phyloP scores from a whole-genome alignment of 2,329 filamentous ascomycete genomes.

The Pseudogymnoascus sp. region DNA sequence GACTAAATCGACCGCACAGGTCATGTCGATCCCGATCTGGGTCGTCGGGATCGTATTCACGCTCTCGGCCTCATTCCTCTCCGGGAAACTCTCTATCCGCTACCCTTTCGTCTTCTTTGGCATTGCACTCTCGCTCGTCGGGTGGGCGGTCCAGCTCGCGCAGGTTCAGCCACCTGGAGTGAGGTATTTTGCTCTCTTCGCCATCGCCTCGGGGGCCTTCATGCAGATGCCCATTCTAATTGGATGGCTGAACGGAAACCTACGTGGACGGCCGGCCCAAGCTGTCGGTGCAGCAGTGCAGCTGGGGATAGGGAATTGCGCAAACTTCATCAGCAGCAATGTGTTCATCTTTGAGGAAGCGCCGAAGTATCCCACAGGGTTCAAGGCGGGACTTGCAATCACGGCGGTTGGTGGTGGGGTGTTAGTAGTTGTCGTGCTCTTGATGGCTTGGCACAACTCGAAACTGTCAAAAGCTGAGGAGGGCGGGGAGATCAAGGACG shows the following conservation, averaged over 20 bases:
- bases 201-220: constrained; percentile 28
- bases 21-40: constrained; percentile 31
- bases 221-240: constrained; percentile 28
- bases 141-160: constrained; percentile 19
- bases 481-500: background rate
- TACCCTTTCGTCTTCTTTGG: constrained; percentile 31
- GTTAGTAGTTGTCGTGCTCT: constrained; percentile 10
- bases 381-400: constrained; percentile 30
- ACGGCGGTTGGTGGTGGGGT: constrained; percentile 12
- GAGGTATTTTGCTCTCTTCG: constrained; percentile 31
- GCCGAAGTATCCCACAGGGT: constrained; percentile 32
- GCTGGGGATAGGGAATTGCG: constrained; percentile 37
- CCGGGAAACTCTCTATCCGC: constrained; percentile 27
- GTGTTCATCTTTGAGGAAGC: constrained; percentile 33
- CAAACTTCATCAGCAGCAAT: constrained; percentile 34
- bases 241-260: constrained; percentile 32
- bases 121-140: constrained; percentile 27
- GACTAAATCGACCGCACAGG: constrained; percentile 26
- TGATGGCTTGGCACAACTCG: constrained; percentile 13
- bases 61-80: constrained; percentile 24
- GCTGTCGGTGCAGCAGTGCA: constrained; percentile 34
- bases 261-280: constrained; percentile 33
- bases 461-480: constrained; percentile 13
- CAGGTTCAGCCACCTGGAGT: constrained; percentile 14
- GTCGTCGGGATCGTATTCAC: constrained; percentile 25